Percentiles rank a stretch among this genome's conserved stretches.
Conservation (phyloP, 257 asterid species). For the Solanum corneliomulleri region DNA sequence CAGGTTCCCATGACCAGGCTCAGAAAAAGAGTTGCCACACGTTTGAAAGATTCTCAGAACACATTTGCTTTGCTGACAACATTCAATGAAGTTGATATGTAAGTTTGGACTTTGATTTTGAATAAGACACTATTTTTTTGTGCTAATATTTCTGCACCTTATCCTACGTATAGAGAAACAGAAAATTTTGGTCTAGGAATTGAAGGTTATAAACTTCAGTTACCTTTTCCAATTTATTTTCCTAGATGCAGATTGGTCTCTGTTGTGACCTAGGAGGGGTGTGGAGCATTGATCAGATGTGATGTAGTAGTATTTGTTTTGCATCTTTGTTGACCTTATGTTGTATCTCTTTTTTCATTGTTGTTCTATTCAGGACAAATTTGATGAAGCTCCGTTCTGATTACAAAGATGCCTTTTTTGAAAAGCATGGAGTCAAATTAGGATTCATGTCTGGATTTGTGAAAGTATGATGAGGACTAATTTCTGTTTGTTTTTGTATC, state of each 20-base stretch:
- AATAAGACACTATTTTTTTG: not conserved
- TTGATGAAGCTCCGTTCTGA: conserved; percentile 96
- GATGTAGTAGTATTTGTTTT: not conserved
- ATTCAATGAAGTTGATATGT: conserved; percentile 98
- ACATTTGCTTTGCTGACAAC: conserved; percentile 96
- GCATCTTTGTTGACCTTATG: not conserved
- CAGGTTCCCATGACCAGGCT: conserved; percentile 99
- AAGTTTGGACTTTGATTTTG: conserved; percentile 13
- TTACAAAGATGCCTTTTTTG: conserved; percentile 85
- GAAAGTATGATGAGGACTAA: conserved; percentile 49
- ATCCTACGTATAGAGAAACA: not conserved
- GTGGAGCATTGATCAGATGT: not conserved
- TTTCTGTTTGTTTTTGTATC: not conserved
- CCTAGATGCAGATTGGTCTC: not conserved
- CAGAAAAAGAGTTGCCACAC: conserved; percentile 82
- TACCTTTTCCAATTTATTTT: not conserved
- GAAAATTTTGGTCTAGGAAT: not conserved
- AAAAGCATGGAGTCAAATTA: conserved; percentile 95
- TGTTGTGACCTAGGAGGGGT: not conserved
- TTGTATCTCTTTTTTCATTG: not conserved
- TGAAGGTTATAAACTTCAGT: not conserved
- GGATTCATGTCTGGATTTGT: conserved; percentile 97
- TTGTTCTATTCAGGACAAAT: conserved; percentile 62
- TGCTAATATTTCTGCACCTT: not conserved
- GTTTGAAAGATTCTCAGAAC: conserved; percentile 97